Evolutionary conservation across 768 basidiomycete genomes (phyloP).

Genomic region (Hysterangium stoloniferum): DNA sequence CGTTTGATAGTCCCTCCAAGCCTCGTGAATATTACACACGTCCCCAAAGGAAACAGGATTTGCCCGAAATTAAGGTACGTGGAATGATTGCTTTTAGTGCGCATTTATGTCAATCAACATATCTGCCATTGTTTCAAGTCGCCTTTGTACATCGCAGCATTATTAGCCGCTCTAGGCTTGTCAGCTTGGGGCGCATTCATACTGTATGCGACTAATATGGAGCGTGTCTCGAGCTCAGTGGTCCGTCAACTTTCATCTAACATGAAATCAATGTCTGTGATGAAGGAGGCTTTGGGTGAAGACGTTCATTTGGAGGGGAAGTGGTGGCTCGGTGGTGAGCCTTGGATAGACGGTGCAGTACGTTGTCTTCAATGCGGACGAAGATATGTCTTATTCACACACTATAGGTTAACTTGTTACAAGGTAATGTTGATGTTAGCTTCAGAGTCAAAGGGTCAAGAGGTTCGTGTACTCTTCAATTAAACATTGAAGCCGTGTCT

Average conservation of each 20-base stretch:
- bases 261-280: constrained; percentile 41
- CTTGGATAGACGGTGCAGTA: constrained; percentile 61
- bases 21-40: constrained; percentile 39
- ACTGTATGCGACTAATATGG: constrained; percentile 65
- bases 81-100: no score
- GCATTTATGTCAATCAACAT: background rate
- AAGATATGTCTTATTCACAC: background rate
- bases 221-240: constrained; percentile 69
- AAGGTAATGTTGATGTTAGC: constrained; percentile 72
- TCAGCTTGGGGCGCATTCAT: constrained; percentile 64
- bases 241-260: constrained; percentile 58
- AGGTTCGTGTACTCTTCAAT: constrained; percentile 31
- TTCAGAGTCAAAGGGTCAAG: constrained; percentile 68
- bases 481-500: background rate
- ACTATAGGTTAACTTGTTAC: constrained; percentile 60
- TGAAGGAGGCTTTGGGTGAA: constrained; percentile 53
- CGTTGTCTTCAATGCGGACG: constrained; percentile 19
- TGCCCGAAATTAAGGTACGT: constrained; percentile 36
- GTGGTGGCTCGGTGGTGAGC: constrained; percentile 75
- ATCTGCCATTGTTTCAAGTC: constrained; percentile 15
- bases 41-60: constrained; percentile 28
- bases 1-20: constrained; percentile 37
- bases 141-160: constrained; percentile 54
- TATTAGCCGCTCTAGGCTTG: constrained; percentile 43
- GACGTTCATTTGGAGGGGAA: constrained; percentile 56